A percentile compares a stretch with the other conserved stretches of the same genome.
Conservation (phyloP, 306 rosid species). For the Castanea sativa region DNA sequence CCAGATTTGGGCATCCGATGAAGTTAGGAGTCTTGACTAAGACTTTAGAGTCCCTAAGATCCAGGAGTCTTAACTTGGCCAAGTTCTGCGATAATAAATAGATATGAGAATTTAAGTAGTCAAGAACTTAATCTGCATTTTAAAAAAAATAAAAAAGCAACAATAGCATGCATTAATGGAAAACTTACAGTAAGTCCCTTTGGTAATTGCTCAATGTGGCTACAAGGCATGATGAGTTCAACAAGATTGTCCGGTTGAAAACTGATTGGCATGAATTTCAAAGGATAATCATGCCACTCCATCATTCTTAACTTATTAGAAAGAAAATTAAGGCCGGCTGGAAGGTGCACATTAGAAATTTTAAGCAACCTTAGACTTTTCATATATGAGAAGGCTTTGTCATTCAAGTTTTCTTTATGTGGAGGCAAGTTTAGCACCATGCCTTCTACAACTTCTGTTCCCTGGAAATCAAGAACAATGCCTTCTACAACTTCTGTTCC, state of each 20-base stretch:
- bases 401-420: slow-evolving; percentile 2
- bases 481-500: slow-evolving; percentile 21
- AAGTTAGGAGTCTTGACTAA: slow-evolving; percentile 11
- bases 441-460: not conserved
- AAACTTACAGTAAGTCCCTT: slow-evolving; percentile 9
- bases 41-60: slow-evolving; percentile 16
- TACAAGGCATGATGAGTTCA: slow-evolving; percentile 14
- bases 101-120: not conserved
- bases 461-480: slow-evolving; percentile 9
- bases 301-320: slow-evolving; percentile 21
- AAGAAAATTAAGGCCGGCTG: slow-evolving; percentile 17
- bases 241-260: slow-evolving; percentile 17
- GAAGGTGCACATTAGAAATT: slow-evolving; percentile 21
- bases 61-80: slow-evolving; percentile 15
- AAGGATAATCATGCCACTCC: slow-evolving; percentile 17
- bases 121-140: not conserved
- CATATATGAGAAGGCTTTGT: slow-evolving; percentile 17
- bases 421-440: not conserved
- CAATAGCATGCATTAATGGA: too few relatives aligned
- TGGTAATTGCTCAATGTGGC: slow-evolving; percentile 4
- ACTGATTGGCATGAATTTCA: slow-evolving; percentile 1
- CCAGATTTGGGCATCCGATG: slow-evolving; percentile 9
- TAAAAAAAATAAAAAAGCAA: not conserved
- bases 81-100: not conserved
- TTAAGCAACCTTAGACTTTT: slow-evolving; percentile 16